Base-by-base conservation (phyloP, 2,329 filamentous ascomycete species). In the Curvularia lunata region DNA sequence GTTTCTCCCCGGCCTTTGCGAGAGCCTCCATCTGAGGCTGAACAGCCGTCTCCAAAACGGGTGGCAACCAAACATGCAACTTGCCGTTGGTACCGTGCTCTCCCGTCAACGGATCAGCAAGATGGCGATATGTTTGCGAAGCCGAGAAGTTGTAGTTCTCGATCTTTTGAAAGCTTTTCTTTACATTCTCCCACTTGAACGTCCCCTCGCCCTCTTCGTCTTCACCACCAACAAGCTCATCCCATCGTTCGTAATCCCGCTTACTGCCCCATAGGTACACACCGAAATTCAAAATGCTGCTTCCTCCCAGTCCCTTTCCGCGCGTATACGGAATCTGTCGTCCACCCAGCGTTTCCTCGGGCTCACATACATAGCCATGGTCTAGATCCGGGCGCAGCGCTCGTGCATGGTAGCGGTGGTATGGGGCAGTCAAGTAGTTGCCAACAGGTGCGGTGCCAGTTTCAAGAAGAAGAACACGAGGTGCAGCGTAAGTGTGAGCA, bases 231-330 rank as follows among this genome's bases (percentile, higher is more conserved):
- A 85, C 82, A 1, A 83, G 59, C 0, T 78, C 74, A 1, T 85
- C 85, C 85, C 86, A 88, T 52, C 84, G 80, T 27, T 89, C 81
- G 58, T 86, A 89, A 61, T 90, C 87, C 50, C 85, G 85, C 1
- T 78, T 75, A 1, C 84, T 80, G 2, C 88, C 87, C 25, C 71
- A 72, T 19, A 76, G 53, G 43, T 72, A 76, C 6, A 74, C 72
- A n/a, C 71, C 66, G 32, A 81, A 78, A 59, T 83, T 83, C 28
- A 83, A 58, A 0, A 80, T 75, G 9, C 74, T 80, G 13, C 78
- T 80, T 9, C 83, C 83, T 5, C 83, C 83, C 0, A 85, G 73
- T 0, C 82, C 79, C 49, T 81, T 81, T 32, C 81, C 83, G 5
- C 82, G 76, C 23, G 78, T 78, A 43, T 82, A 79, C 3, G 68